Evolutionary conservation across 345 rosid species (phyloP), one percentile per base, ranked within the genome.

Genomic region (Jatropha curcas): DNA sequence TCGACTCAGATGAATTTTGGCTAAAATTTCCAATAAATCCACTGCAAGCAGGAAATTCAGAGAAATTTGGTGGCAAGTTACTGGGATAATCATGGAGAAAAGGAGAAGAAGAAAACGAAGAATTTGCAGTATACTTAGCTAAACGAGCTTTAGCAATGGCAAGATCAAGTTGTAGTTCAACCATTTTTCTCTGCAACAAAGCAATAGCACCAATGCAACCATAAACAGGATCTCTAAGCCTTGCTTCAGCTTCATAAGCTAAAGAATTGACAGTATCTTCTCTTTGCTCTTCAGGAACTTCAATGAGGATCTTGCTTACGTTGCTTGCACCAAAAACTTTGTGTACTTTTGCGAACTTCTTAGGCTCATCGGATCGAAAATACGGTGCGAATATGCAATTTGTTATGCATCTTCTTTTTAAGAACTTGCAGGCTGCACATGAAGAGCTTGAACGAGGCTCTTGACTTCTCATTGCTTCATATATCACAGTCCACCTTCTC

Each of bases 251-350:
- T 68, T 94, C 98, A 2, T 87, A 94, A 4, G 90, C 94, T 53
- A 94, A 84, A 0, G 99, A 92, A 67, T 92, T 90, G 52, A 86
- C 95, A 0, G 99, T 86, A 61, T 92, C 99, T 77, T 92, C 91
- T 2, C 99, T 87, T 66, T 94, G 97, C 80, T 90, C 91, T 74
- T 88, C 94, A 1, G 97, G 96, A 10, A 94, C 94, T 39, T 90
- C 98, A 0, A 72, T 65, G 41, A 92, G 88, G 77, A 94, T 86
- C 89, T 94, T 94, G 84, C 92, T 92, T 19, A 94, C 99, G 72
- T 94, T 94, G 79, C 98, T 94, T 2, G 97, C 98, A 2, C 98
- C 99, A 63, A 90, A 94, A 41, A 94, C 97, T 80, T 90, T 94
- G 82, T 94, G 99, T 22, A 94, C 93, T 72, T 82, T 87, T 35